Evolutionary conservation across 148 eudicot genomes (phyloP), one percentile per base, ranked within the genome.

Genomic region (Chenopodium album): DNA sequence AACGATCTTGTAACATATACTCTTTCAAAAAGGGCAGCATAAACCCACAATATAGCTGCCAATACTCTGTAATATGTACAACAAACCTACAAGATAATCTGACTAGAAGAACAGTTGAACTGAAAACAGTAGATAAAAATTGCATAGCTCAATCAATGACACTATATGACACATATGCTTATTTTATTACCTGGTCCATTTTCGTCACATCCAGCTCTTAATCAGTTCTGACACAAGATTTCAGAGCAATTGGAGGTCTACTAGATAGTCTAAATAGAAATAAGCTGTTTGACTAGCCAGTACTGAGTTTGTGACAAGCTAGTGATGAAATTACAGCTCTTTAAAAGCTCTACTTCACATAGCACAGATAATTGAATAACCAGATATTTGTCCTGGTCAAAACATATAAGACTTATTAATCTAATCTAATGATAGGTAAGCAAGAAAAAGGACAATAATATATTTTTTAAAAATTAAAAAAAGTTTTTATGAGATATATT

Each of bases 101-200:
- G 56, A 26, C 46, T 32, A 74, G 34, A 74, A 2, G 8, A 74
- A 22, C 63, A 31, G 65, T 16, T 19, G 48, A 56, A 28, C 62
- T 56, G 62, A 56, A 37, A 34, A 60, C 67, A 41, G 41, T 60
- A 63, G 9, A 37, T 34, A n/a, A 8, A 0, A 31, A 63, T 37
- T 11, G 32, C 31, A 46, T n/a, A 64, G 79, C 71, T 77, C 79
- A 63, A 77, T 63, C 16, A 44, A 50, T 73, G 12, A 23, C 22
- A 41, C 50, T 62, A n/a, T 34, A 77, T 60, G 47, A 37, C 26
- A 37, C 26, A 48, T 34, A 4, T 47, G 31, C 31, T 44, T 20
- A 48, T 34, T 76, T 73, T 34, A 20, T 12, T 1, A 62, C 17
- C 54, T n/a, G 7, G 28, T 76, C 20, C 48, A 17, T 13, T 17